phyloP scores from a whole-genome alignment of 2,329 filamentous ascomycete genomes.

The Chrysoporthe austroafricana region DNA sequence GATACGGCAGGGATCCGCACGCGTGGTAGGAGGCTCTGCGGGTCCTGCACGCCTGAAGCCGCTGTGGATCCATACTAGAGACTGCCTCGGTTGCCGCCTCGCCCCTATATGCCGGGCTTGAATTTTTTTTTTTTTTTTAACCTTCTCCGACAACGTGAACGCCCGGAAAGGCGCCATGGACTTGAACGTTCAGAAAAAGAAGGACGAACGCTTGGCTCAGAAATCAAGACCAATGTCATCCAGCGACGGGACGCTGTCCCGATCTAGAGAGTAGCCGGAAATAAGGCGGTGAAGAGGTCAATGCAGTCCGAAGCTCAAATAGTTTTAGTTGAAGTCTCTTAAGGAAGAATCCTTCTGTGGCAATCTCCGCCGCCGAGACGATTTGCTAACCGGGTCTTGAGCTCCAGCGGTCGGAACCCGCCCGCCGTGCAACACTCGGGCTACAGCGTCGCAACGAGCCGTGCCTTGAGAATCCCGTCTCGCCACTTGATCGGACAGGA shows the following conservation, averaged over 20 bases:
- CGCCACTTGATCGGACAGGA: background rate
- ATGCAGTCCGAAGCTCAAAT: background rate
- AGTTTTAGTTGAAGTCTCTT: background rate
- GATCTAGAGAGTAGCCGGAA: background rate
- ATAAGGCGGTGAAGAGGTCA: slow-evolving; percentile 8
- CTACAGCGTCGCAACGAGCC: background rate
- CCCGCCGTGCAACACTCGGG: background rate
- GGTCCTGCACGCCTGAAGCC: slow-evolving; percentile 15
- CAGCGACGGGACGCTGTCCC: background rate
- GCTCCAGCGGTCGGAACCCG: background rate
- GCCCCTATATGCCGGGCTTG: background rate
- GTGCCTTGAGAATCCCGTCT: background rate
- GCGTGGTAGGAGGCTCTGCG: slow-evolving; percentile 25
- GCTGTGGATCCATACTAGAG: background rate
- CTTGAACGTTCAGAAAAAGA: background rate
- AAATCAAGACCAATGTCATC: background rate
- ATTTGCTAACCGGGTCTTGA: background rate
- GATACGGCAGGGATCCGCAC: slow-evolving; percentile 13
- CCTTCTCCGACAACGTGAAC: background rate
- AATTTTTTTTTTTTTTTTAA: background rate
- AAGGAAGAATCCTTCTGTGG: background rate
- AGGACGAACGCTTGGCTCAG: background rate
- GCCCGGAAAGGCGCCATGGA: no score
- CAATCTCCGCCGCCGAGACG: background rate
- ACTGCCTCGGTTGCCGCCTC: slow-evolving; percentile 19